phyloP scores from a whole-genome alignment of 306 rosid genomes.

The Medicago arabica region DNA sequence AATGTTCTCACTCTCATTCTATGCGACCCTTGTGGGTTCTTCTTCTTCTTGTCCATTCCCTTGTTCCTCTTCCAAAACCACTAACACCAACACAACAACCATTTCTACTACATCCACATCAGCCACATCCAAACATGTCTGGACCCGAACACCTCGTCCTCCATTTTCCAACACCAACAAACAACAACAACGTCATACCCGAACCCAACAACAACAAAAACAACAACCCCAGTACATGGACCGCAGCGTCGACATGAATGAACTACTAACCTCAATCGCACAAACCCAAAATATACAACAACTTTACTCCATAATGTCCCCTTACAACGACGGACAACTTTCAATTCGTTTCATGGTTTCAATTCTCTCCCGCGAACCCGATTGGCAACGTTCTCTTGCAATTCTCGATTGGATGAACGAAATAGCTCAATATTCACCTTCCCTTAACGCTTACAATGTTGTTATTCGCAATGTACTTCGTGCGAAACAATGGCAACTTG shows the following conservation, averaged over 20 bases:
- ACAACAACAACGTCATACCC: conserved; percentile 19
- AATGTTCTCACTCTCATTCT: conserved; percentile 29
- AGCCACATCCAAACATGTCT: conserved; percentile 60
- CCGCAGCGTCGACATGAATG: conserved; percentile 85
- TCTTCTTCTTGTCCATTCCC: conserved; percentile 41
- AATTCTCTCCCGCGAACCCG: conserved; percentile 75
- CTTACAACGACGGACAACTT: conserved; percentile 64
- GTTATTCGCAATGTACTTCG: conserved; percentile 84
- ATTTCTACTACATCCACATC: conserved; percentile 27
- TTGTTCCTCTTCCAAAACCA: conserved; percentile 23
- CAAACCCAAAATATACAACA: conserved; percentile 68
- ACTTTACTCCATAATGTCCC: conserved; percentile 65
- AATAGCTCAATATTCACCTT: conserved; percentile 75
- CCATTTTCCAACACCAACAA: conserved; percentile 36
- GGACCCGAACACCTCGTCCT: conserved; percentile 57
- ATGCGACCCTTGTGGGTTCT: conserved; percentile 31
- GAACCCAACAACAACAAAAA: conserved; percentile 39
- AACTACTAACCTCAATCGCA: conserved; percentile 60
- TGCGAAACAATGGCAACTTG: conserved; percentile 77
- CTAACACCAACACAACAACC: neutral
- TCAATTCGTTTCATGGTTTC: conserved; percentile 87
- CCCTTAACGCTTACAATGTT: conserved; percentile 83
- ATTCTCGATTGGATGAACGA: conserved; percentile 90
- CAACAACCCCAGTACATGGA: conserved; percentile 48
- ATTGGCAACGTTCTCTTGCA: conserved; percentile 91